Evolutionary conservation across 176 grass and related monocot genomes (phyloP).

Genomic region (Saccharum spontaneum): DNA sequence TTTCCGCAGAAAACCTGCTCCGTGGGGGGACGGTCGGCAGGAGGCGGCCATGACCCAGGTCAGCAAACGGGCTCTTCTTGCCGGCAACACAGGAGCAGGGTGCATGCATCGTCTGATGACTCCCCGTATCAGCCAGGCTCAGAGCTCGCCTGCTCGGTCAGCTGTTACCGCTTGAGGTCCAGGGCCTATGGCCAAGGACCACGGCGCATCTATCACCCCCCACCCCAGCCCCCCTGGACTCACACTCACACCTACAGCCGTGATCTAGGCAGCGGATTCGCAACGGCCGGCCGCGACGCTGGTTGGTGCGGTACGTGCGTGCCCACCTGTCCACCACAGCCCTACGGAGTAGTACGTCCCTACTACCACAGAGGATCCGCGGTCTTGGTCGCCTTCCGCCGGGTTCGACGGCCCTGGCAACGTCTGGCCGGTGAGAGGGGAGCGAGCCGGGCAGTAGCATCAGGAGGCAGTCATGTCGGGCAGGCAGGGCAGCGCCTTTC

Average conservation of each 20-base stretch:
- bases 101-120: neutral
- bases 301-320: neutral
- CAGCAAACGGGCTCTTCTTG: too few relatives aligned
- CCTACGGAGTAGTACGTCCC: too few relatives aligned
- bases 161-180: neutral
- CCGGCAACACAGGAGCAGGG: slow-evolving; percentile 12
- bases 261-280: neutral
- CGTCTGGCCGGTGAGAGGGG: slow-evolving; percentile 1
- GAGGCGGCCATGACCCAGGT: neutral
- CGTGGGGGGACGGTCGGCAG: neutral
- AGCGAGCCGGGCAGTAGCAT: slow-evolving; percentile 27
- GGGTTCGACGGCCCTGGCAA: neutral
- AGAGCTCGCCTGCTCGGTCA: neutral
- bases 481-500: slow-evolving; percentile 31
- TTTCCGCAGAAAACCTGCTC: neutral
- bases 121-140: neutral
- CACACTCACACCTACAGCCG: neutral
- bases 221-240: neutral
- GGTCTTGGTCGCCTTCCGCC: neutral
- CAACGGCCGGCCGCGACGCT: neutral
- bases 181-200: neutral
- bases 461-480: slow-evolving; percentile 27
- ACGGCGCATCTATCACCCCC: neutral
- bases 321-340: neutral
- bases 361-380: neutral